phyloP scores from a whole-genome alignment of 768 basidiomycete species.

The Tremella mesenterica region DNA sequence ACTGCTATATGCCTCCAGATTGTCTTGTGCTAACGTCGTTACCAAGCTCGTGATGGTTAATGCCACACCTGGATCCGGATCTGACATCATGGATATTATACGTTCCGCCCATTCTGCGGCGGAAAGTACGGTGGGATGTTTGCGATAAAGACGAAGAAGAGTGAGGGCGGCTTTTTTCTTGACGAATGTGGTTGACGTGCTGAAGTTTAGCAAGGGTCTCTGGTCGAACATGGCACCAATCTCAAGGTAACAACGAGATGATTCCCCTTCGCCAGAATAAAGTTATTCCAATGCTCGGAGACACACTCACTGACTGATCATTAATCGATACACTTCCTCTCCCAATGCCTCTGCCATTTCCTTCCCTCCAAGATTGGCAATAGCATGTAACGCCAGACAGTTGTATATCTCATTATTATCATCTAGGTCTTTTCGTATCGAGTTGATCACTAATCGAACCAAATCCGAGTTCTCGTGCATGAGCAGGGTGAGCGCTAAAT shows the following conservation, averaged over 20 bases:
- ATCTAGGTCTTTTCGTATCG: conserved; percentile 93
- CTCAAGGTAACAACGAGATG: background rate
- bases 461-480: conserved; percentile 99
- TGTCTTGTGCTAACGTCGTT: conserved; percentile 87
- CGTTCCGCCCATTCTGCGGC: conserved; percentile 92
- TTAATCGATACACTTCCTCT: conserved; percentile 84
- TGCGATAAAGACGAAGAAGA: conserved; percentile 81
- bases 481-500: conserved; percentile 88
- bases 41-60: conserved; percentile 87
- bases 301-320: conserved; percentile 82
- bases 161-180: conserved; percentile 98
- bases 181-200: conserved; percentile 88
- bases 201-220: conserved; percentile 41
- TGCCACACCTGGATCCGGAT: conserved; percentile 83
- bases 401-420: conserved; percentile 90
- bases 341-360: conserved; percentile 96
- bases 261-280: background rate
- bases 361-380: conserved; percentile 93
- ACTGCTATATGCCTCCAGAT: conserved; percentile 79
- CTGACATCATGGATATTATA: conserved; percentile 92
- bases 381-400: conserved; percentile 92
- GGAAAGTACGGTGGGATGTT: conserved; percentile 88
- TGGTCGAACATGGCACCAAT: background rate
- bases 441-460: conserved; percentile 91
- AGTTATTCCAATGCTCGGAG: background rate